phyloP scores from a whole-genome alignment of 169 alveolate genomes.

The Eimeria falciformis region DNA sequence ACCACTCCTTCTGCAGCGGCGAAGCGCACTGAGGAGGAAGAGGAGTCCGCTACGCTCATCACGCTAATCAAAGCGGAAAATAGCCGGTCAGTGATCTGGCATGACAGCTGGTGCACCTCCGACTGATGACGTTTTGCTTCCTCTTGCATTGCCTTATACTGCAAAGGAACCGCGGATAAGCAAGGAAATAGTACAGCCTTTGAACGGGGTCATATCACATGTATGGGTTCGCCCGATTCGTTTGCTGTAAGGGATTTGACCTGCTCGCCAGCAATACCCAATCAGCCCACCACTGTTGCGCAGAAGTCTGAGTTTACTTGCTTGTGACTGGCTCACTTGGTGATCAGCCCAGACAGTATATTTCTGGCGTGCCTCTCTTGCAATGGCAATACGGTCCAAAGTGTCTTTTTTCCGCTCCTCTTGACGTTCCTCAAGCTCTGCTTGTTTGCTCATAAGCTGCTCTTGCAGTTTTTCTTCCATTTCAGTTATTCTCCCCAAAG shows the following conservation, averaged over 20 bases:
- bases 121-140: conserved; percentile 12
- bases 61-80: not conserved
- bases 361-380: conserved; percentile 7
- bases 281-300: not conserved
- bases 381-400: not conserved
- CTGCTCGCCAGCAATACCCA: not conserved
- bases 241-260: not conserved
- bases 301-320: not conserved
- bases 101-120: conserved; percentile 36
- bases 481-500: conserved; percentile 8
- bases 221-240: no score
- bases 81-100: conserved; percentile 36
- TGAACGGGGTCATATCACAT: not conserved
- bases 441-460: not conserved
- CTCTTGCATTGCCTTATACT: not conserved
- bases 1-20: not conserved
- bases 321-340: not conserved
- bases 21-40: not conserved
- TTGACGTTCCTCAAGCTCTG: not conserved
- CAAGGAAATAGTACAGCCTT: not conserved
- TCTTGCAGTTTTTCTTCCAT: conserved; percentile 12
- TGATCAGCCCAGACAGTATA: conserved; percentile 34
- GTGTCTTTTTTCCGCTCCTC: not conserved
- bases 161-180: not conserved
- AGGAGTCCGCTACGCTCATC: not conserved